phyloP scores from a whole-genome alignment of 2,329 filamentous ascomycete species.

The Aureobasidium sp. region DNA sequence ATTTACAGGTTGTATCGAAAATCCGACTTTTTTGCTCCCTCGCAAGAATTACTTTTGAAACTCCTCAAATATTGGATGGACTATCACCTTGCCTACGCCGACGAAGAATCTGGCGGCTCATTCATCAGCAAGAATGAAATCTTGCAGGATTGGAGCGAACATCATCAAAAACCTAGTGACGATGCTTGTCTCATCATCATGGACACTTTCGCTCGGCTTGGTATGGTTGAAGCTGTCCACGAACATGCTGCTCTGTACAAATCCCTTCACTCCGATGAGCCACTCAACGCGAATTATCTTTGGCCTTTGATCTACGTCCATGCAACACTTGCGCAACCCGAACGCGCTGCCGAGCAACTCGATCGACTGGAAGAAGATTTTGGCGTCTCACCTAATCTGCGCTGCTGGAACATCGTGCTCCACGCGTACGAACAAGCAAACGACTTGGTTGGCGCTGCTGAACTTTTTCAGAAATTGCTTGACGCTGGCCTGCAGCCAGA shows the following conservation, averaged over 20 bases:
- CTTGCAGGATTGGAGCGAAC: conserved; percentile 18
- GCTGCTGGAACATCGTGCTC: conserved; percentile 71
- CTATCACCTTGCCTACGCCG: neutral
- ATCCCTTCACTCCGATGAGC: neutral
- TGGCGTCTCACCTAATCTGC: conserved; percentile 48
- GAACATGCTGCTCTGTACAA: conserved; percentile 20
- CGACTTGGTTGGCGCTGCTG: conserved; percentile 60
- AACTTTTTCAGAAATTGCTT: conserved; percentile 56
- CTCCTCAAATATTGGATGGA: neutral
- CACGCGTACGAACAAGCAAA: conserved; percentile 60
- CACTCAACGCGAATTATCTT: conserved; percentile 16
- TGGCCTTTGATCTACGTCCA: conserved; percentile 62
- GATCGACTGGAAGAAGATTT: conserved; percentile 52
- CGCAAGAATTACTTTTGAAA: neutral
- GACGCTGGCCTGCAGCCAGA: conserved; percentile 48
- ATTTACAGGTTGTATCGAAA: neutral
- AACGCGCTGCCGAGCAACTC: conserved; percentile 54
- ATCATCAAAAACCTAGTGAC: conserved; percentile 24
- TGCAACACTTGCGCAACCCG: conserved; percentile 59
- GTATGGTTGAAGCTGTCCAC: conserved; percentile 29
- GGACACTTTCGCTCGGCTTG: conserved; percentile 29
- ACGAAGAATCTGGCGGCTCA: neutral
- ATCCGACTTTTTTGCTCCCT: neutral
- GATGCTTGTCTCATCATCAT: conserved; percentile 18
- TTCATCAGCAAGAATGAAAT: neutral